Conservation (phyloP, 768 basidiomycete genomes). For the Podaxis carcinomalis region DNA sequence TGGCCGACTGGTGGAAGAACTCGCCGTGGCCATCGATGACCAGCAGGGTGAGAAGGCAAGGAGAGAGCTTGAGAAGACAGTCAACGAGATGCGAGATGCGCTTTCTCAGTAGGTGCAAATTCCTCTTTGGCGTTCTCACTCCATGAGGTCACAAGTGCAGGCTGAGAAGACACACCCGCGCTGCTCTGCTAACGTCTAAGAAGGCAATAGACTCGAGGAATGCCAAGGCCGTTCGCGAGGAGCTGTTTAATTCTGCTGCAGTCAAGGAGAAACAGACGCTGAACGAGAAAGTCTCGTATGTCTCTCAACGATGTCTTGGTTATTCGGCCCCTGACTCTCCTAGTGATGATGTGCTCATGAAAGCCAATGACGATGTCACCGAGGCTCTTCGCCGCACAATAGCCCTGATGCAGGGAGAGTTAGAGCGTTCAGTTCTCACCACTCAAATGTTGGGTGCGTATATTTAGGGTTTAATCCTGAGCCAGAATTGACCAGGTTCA, state of each 20-base stretch:
- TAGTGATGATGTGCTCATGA: slow-evolving; percentile 85
- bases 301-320: slow-evolving; percentile 14
- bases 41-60: slow-evolving; percentile 53
- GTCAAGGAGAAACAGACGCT: slow-evolving; percentile 41
- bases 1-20: slow-evolving; percentile 63
- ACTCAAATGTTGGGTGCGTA: slow-evolving; percentile 75
- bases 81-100: slow-evolving; percentile 41
- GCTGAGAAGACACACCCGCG: slow-evolving; percentile 57
- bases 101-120: slow-evolving; percentile 43
- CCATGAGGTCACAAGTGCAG: slow-evolving; percentile 28
- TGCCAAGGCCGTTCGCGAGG: slow-evolving; percentile 55
- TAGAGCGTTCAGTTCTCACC: slow-evolving; percentile 84
- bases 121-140: background rate
- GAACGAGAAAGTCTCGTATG: slow-evolving; percentile 63
- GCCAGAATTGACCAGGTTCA: background rate
- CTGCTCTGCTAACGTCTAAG: slow-evolving; percentile 72
- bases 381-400: slow-evolving; percentile 83
- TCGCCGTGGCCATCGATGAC: slow-evolving; percentile 73
- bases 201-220: slow-evolving; percentile 59
- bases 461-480: background rate
- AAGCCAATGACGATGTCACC: slow-evolving; percentile 86
- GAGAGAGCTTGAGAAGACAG: slow-evolving; percentile 42
- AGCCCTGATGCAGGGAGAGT: slow-evolving; percentile 83
- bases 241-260: slow-evolving; percentile 55
- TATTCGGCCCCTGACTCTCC: background rate